phyloP scores from a whole-genome alignment of 2,329 filamentous ascomycete species.

The Aspergillus felis region DNA sequence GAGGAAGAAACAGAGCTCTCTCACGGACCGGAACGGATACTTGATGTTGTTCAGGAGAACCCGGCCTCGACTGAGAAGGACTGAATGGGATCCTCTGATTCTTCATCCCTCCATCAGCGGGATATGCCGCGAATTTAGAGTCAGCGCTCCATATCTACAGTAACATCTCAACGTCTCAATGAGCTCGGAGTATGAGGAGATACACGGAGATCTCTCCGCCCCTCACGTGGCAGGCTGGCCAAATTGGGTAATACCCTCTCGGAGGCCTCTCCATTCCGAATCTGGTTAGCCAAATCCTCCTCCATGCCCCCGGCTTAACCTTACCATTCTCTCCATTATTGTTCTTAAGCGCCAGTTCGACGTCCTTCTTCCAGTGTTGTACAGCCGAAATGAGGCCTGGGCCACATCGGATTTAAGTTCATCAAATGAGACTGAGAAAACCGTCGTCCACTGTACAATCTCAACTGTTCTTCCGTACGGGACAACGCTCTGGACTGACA shows the following conservation, averaged over 20 bases:
- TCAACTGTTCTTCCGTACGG: background rate
- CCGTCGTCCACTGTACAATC: background rate
- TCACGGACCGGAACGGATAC: background rate
- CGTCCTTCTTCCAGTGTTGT: too few species aligned
- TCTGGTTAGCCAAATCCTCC: constrained; percentile 14
- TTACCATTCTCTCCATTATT: too few species aligned
- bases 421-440: too few species aligned
- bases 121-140: background rate
- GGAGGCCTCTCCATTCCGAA: constrained; percentile 7
- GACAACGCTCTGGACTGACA: background rate
- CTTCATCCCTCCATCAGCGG: background rate
- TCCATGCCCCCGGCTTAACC: too few species aligned
- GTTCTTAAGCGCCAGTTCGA: too few species aligned
- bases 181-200: background rate
- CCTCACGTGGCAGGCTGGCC: constrained; percentile 8
- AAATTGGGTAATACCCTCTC: constrained; percentile 2
- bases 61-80: background rate
- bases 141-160: background rate
- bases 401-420: too few species aligned
- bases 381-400: too few species aligned
- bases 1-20: background rate
- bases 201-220: constrained; percentile 7
- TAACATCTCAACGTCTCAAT: background rate
- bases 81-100: background rate
- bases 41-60: background rate